Base-by-base conservation (phyloP, 2,329 filamentous ascomycete genomes). In the Chaetomium sp. region DNA sequence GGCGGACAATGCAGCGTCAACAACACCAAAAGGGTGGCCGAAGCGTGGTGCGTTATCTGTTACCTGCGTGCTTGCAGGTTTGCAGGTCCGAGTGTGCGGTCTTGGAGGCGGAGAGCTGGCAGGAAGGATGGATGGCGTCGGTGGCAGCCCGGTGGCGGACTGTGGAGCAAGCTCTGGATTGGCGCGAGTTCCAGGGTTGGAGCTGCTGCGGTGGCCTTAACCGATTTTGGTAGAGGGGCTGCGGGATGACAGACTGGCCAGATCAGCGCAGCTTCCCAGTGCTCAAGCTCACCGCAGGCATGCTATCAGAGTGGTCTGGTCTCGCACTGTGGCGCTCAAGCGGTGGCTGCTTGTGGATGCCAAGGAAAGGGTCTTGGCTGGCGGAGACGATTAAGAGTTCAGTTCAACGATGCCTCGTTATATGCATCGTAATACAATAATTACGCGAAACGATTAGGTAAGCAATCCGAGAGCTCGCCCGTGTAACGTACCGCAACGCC, bases 191-290 rank as follows among this genome's bases (percentile, higher is more conserved):
- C 10, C 35, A 63, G 49, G 56, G 61, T 63, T 54, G 29, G 61
- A 64, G 65, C 63, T 65, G 60, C 53, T 63, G 57, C 54, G 16
- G 55, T 53, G 59, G 33, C 53, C 62, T 65, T 55, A 45, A 51
- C 23, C 60, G 61, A 21, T 63, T 62, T 62, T 47, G 60, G 60
- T 19, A 63, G 68, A 67, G 69, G 68, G 62, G 65, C 63, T 65
- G 60, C 49, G 38, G 60, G 63, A 70, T 67, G 67, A 66, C 68
- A 68, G 62, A 64, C 68, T 71, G 70, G 70, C 70, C 68, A 67
- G 63, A 69, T 63, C 61, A 60, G 54, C 49, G 31, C 23, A 21
- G 33, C 31, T 7, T 7, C 29, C n/a, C 35, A 42, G 23, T 47
- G 29, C 55, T 59, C 54, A 19, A 25, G 29, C 38, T 27, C 31